Percentiles rank a stretch among this genome's conserved stretches.
phyloP scores from a whole-genome alignment of 371 early-diverging fungal species.

The Mortierella sp. region DNA sequence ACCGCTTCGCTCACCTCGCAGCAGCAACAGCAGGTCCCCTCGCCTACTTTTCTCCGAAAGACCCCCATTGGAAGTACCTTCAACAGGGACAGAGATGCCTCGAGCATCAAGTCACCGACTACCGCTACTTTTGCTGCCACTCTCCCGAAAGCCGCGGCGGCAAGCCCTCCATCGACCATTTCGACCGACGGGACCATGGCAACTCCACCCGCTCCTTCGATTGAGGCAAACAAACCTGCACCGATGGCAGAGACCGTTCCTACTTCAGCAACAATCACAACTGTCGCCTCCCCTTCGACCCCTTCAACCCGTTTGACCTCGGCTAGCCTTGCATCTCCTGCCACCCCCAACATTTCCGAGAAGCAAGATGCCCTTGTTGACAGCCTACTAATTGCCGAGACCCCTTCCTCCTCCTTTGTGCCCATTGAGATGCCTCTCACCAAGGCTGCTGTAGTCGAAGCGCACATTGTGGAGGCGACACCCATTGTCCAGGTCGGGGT shows the following conservation, averaged over 20 bases:
- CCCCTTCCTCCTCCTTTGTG: neutral
- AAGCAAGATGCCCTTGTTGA: constrained; percentile 2
- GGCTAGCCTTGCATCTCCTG: neutral
- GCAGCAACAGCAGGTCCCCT: neutral
- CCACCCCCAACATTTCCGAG: constrained; percentile 7
- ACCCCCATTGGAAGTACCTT: neutral
- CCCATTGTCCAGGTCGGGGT: neutral
- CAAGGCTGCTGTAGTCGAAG: too few relatives aligned
- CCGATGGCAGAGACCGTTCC: neutral
- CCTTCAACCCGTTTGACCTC: neutral
- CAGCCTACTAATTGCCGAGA: neutral
- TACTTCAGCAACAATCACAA: neutral
- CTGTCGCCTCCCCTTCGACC: neutral
- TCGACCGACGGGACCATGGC: neutral
- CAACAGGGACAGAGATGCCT: constrained; percentile 3
- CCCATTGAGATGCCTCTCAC: too few relatives aligned
- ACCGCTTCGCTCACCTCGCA: neutral
- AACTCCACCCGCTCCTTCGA: neutral
- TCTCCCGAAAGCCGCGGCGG: neutral
- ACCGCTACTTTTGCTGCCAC: neutral
- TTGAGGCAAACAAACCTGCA: constrained; percentile 3
- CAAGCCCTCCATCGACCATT: neutral
- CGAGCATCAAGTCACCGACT: neutral
- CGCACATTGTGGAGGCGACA: too few relatives aligned
- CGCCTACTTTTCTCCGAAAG: constrained; percentile 3